phyloP scores from a whole-genome alignment of 2,329 filamentous ascomycete genomes.

The Pseudogymnoascus sp. region DNA sequence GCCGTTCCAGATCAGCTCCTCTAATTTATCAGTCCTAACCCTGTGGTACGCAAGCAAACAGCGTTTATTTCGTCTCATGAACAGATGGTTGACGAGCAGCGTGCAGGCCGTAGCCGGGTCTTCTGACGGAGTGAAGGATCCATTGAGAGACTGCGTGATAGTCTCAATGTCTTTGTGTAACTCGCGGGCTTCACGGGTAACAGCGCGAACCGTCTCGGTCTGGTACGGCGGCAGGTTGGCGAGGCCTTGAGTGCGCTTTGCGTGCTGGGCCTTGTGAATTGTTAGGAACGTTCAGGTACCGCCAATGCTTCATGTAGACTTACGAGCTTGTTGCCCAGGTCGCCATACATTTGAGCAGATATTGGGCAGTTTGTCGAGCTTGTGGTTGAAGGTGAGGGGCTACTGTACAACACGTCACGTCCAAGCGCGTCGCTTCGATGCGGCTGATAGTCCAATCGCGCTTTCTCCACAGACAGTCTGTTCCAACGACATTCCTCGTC shows the following conservation, averaged over 20 bases:
- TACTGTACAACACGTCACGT: constrained; percentile 2
- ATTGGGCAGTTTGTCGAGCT: constrained; percentile 5
- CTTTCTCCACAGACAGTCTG: background rate
- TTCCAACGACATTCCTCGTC: background rate
- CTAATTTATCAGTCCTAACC: constrained; percentile 81
- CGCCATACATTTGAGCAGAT: constrained; percentile 54
- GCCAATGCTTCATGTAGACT: constrained; percentile 16
- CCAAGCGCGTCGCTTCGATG: constrained; percentile 2
- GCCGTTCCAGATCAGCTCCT: constrained; percentile 89
- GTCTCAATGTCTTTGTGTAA: constrained; percentile 77
- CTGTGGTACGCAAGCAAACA: constrained; percentile 92
- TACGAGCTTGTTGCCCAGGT: constrained; percentile 62
- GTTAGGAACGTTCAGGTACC: constrained; percentile 9
- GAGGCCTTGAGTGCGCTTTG: constrained; percentile 86
- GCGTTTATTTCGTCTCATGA: constrained; percentile 92
- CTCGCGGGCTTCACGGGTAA: constrained; percentile 87
- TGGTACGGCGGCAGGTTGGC: constrained; percentile 84
- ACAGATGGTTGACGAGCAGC: constrained; percentile 85
- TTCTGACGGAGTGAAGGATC: constrained; percentile 76
- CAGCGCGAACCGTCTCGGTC: constrained; percentile 78
- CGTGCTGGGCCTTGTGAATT: constrained; percentile 70
- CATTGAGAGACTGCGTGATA: constrained; percentile 74
- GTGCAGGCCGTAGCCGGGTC: constrained; percentile 80
- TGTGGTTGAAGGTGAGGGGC: background rate
- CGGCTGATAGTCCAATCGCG: background rate